Base-by-base conservation (phyloP, 148 eudicot species). In the Cornus florida region DNA sequence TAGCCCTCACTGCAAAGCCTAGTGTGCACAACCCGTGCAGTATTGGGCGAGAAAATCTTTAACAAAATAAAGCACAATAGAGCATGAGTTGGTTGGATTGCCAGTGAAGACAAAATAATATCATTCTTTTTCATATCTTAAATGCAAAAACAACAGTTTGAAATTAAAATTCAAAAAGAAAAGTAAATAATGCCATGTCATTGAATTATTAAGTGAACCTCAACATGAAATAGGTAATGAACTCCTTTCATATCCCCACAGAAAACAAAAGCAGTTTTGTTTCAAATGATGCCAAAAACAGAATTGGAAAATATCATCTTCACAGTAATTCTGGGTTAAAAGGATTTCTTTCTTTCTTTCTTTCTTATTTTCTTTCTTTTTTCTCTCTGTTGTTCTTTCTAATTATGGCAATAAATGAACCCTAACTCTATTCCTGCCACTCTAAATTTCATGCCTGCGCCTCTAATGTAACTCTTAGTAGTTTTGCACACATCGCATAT, bases 11-110 rank as follows among this genome's bases (percentile, higher is more conserved):
- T 4, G 98, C 98, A 87, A 90, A 91, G 20, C 99, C 99, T 13
- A 93, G 89, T 41, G 97, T 91, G 90, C 98, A 96, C 38, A 96
- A 90, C 57, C 98, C 98, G 50, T 93, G 99, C 83, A 93, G 85
- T 84, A 96, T 93, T 33, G 99, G 99, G 43, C 91, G 95, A 71
- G 90, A 78, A 78, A 92, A 96, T 67, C 99, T 96, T 57, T 73
- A 23, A 46, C 76, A 69, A 60, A 28, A 33, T 19, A 35, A 62
- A 46, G 23, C 33, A 48, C 83, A 67, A 62, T 32, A 62, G 24
- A 77, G 53, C 48, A 84, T 11, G 23, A 77, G 20, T 84, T n/a
- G 65, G 72, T 59, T 9, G 73, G 64, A 11, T 48, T 8, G 7
- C 53, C 53, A 11, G 12, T 7, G 53, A 11, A 48, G 53, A 48